These are phyloP conservation scores for Camelina neglecta DNA, from an alignment of 345 rosid species.

Conservation along the genomic window DNA sequence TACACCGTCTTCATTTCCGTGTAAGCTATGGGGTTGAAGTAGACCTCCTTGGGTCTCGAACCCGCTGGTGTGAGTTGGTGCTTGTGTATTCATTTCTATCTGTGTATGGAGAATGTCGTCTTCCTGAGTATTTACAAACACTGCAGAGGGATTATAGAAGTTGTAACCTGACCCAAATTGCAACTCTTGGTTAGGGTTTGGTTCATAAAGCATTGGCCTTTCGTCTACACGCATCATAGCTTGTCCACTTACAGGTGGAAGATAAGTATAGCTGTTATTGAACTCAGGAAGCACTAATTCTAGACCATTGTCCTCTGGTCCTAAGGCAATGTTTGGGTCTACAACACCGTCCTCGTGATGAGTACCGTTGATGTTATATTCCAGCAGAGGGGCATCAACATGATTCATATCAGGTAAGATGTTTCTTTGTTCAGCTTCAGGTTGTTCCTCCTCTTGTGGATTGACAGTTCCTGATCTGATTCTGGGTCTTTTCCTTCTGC, in stretches of 20 bases:
- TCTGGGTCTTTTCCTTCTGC: conserved; percentile 54
- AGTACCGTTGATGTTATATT: conserved; percentile 46
- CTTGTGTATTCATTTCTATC: conserved; percentile 47
- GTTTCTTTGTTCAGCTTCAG: conserved; percentile 48
- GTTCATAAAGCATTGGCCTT: conserved; percentile 59
- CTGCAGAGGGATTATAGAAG: conserved; percentile 54
- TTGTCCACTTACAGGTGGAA: conserved; percentile 56
- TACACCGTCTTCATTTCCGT: conserved; percentile 51
- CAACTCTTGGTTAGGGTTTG: conserved; percentile 53
- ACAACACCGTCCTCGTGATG: conserved; percentile 48
- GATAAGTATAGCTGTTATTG: conserved; percentile 50
- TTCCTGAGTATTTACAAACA: conserved; percentile 49
- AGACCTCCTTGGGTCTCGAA: conserved; percentile 51
- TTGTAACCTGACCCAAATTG: conserved; percentile 53
- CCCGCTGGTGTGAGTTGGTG: conserved; percentile 38
- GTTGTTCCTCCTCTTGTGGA: conserved; percentile 47
- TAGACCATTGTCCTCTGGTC: conserved; percentile 51
- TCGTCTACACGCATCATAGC: conserved; percentile 62
- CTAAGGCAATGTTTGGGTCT: conserved; percentile 40
- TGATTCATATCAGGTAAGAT: conserved; percentile 68
- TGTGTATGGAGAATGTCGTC: conserved; percentile 50
- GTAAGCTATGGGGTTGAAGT: conserved; percentile 41
- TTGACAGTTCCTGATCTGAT: conserved; percentile 45
- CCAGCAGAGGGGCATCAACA: conserved; percentile 49
- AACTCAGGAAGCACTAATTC: conserved; percentile 49